A percentile compares a stretch with the other conserved stretches of the same genome.
phyloP scores from a whole-genome alignment of 495 filamentous ascomycete genomes.

The Daldinia loculata region DNA sequence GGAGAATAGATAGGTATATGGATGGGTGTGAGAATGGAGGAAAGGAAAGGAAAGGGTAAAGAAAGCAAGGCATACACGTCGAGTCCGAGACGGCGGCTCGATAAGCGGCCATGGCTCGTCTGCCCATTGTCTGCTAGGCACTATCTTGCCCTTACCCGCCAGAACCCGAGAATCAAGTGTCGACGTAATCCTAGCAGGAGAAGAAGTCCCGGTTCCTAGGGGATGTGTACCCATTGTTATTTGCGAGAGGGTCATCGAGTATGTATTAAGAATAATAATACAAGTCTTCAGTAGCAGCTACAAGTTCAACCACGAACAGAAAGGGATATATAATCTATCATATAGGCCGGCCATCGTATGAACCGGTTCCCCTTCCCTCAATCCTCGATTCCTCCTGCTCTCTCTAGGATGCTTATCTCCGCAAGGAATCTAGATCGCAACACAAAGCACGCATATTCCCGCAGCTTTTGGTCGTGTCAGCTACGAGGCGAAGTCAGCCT shows the following conservation, averaged over 20 bases:
- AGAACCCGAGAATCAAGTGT: not conserved
- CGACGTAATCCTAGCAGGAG: not conserved
- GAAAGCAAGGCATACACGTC: constrained; percentile 22
- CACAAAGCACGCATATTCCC: not conserved
- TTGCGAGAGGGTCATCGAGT: constrained; percentile 7
- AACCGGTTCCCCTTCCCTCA: no score
- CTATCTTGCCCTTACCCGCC: not conserved
- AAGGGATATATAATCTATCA: not conserved
- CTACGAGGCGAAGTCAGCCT: constrained; percentile 1
- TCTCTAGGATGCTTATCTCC: not conserved
- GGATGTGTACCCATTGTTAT: not conserved
- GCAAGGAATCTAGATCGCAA: not conserved
- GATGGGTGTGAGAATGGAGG: no score
- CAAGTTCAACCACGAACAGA: not conserved
- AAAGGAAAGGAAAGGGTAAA: not conserved
- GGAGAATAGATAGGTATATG: no score
- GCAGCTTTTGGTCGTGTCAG: constrained; percentile 1
- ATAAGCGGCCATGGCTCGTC: constrained; percentile 49
- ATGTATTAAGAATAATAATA: not conserved
- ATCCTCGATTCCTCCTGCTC: not conserved
- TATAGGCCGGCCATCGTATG: not conserved
- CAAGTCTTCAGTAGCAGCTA: not conserved
- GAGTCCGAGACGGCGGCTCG: constrained; percentile 40
- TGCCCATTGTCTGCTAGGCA: constrained; percentile 43
- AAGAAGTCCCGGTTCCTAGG: not conserved